Base-by-base conservation (phyloP, 768 basidiomycete species). In the Hygrophorus russula region DNA sequence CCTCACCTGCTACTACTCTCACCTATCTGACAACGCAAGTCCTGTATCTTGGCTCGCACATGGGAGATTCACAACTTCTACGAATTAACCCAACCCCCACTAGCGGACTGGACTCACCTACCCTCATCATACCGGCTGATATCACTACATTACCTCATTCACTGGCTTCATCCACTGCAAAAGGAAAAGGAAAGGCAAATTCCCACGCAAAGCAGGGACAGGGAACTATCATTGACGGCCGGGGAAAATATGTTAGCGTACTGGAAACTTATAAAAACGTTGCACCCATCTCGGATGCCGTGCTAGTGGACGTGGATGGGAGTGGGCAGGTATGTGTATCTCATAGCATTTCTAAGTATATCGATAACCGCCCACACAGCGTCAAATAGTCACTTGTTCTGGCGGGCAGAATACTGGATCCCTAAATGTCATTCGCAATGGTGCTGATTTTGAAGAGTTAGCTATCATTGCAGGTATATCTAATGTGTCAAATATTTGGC, bases 301-400 rank as follows among this genome's bases (percentile, higher is more conserved):
- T 75, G n/a, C 56, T 89, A 15, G 80, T 79, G 4, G 86, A 91
- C 57, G 61, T 65, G 2, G 86, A 89, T 44, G 71, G 71, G 2
- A 80, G 73, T 51, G 79, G 80, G 11, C 80, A 86, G 67, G 82
- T 83, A 47, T 27, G 69, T 53, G n/a, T 6, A 6, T 33, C 9
- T 15, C 14, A n/a, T 28, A n/a, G 49, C 31, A 13, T 36, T 3
- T 6, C 15, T n/a, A 13, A 31, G 27, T 27, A 40, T 38, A 11
- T 14, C 8, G 28, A 12, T 38, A 18, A 42, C 45, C 10, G 46
- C 36, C n/a, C 11, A 27, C 11, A 11, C 11, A 91, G 84, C 69
- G 67, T n/a, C 80, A 85, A 57, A 74, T 93, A 33, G 76, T 94
- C 3, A 88, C 89, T 1, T 88, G 86, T 53, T 92, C 88, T 3